Evolutionary conservation across 805 yeast genomes (phyloP).

Genomic region (Kuraishia hungarica): DNA sequence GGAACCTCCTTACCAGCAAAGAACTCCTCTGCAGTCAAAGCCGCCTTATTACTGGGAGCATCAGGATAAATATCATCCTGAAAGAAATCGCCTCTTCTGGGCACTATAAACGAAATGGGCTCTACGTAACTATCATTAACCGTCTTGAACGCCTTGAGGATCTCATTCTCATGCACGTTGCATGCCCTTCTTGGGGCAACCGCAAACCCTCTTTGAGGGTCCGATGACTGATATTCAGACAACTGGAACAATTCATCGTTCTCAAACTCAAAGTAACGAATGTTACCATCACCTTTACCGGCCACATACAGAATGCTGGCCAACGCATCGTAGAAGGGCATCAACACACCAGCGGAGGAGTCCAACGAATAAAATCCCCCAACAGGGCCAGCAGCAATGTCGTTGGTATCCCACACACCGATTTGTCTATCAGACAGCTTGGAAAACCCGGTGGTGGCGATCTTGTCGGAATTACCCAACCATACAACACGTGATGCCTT

Average conservation of each 20-base stretch:
- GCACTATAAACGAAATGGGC: conserved; percentile 89
- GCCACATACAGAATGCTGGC: conserved; percentile 80
- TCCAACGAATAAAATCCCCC: conserved; percentile 86
- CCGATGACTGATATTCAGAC: conserved; percentile 83
- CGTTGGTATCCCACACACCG: conserved; percentile 84
- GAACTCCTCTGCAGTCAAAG: conserved; percentile 75
- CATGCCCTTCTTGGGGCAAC: conserved; percentile 79
- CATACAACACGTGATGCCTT: conserved; percentile 83
- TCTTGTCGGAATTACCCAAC: conserved; percentile 80
- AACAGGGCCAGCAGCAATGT: conserved; percentile 72
- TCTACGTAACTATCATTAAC: conserved; percentile 78
- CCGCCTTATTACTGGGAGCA: conserved; percentile 74
- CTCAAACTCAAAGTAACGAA: conserved; percentile 86
- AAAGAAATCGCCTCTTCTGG: conserved; percentile 88
- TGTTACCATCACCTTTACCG: conserved; percentile 97
- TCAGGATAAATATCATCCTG: conserved; percentile 92
- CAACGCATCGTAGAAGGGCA: conserved; percentile 83
- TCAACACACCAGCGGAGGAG: conserved; percentile 85
- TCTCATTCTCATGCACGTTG: conserved; percentile 75
- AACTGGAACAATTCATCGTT: conserved; percentile 75
- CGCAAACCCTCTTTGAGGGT: conserved; percentile 95
- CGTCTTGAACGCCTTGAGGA: conserved; percentile 77
- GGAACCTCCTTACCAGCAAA: conserved; percentile 67
- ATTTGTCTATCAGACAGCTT: conserved; percentile 89
- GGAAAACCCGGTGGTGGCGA: conserved; percentile 92